Base-by-base conservation (phyloP, 1,139 yeast species). In the Hyphopichia khmerensis region DNA sequence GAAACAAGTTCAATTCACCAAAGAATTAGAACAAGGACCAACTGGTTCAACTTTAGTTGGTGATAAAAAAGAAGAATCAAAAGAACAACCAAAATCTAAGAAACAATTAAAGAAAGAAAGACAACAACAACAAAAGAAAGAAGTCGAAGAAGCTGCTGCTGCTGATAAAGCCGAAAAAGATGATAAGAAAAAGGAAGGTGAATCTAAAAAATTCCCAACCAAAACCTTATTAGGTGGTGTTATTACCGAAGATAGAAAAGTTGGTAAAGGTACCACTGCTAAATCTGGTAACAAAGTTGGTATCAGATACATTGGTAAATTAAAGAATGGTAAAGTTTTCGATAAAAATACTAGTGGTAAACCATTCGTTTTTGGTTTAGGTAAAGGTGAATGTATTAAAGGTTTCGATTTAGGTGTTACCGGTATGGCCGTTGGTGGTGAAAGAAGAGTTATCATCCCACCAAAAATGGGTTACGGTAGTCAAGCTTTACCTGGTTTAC, bases 401-500 rank as follows among this genome's bases (percentile, higher is more conserved):
- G 99, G 98, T 51, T 93, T 96, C 86, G 99, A 93, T 65, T 79
- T 91, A 59, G 99, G 99, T 77, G 95, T 93, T 57, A 89, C 91
- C 45, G 99, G 99, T 65, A 91, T 95, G 98, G 83, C 96, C 48
- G 96, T 89, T 63, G 96, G 96, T 58, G 99, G 99, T 62, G 99
- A 95, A 79, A 90, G 99, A 79, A 85, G 99, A 76, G 90, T 95
- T 52, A 79, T 89, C 50, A 88, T 95, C 55, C 99, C 99, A 55
- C 84, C 99, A 45, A 81, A 93, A 62, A 87, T 88, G 84, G 99
- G 96, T 45, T 93, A 93, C 71, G 99, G 99, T 51, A 86, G 87
- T 61, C 87, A 88, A 75, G 81, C 87, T 50, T 77, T 93, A 53
- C 98, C 99, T 58, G 99, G 98, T 50, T 88, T 93, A 58, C 99